phyloP scores from a whole-genome alignment of 164 flowering plant species.

The Buxus sempervirens region DNA sequence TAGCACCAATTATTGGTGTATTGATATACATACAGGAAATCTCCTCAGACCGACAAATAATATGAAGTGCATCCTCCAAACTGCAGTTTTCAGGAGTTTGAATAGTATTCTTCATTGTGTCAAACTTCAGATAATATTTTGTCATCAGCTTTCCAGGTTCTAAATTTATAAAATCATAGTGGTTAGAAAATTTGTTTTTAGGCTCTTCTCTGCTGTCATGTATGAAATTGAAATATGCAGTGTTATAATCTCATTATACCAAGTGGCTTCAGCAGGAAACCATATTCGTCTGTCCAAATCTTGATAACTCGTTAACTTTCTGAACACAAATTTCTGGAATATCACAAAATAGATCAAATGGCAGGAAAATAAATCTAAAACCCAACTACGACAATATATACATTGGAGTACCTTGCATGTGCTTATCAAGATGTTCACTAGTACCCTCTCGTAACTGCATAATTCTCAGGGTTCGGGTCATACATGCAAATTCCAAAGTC shows the following conservation, averaged over 20 bases:
- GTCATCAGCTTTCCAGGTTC: conserved; percentile 98
- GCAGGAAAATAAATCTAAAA: neutral
- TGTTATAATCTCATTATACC: conserved; percentile 25
- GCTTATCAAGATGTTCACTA: conserved; percentile 57
- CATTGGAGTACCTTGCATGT: conserved; percentile 63
- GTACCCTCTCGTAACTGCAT: conserved; percentile 63
- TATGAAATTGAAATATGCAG: neutral
- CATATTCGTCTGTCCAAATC: conserved; percentile 91
- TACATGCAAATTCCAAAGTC: conserved; percentile 9
- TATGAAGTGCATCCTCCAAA: conserved; percentile 77
- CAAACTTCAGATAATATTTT: conserved; percentile 86
- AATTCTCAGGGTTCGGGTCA: conserved; percentile 75
- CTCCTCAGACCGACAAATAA: conserved; percentile 81
- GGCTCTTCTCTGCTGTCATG: neutral
- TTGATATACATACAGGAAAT: conserved; percentile 59
- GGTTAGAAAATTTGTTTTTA: neutral
- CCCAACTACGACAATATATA: neutral
- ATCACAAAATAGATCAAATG: conserved; percentile 10
- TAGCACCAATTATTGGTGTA: neutral
- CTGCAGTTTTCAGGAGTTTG: conserved; percentile 63
- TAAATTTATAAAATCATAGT: conserved; percentile 23
- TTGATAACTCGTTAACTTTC: conserved; percentile 74
- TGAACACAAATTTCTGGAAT: conserved; percentile 75
- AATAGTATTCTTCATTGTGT: conserved; percentile 89
- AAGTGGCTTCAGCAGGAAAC: conserved; percentile 86